A percentile compares a stretch with the other conserved stretches of the same genome.
These are phyloP conservation scores for Gyrodon lividus DNA, from an alignment of 768 basidiomycete species.

Conservation along the genomic window DNA sequence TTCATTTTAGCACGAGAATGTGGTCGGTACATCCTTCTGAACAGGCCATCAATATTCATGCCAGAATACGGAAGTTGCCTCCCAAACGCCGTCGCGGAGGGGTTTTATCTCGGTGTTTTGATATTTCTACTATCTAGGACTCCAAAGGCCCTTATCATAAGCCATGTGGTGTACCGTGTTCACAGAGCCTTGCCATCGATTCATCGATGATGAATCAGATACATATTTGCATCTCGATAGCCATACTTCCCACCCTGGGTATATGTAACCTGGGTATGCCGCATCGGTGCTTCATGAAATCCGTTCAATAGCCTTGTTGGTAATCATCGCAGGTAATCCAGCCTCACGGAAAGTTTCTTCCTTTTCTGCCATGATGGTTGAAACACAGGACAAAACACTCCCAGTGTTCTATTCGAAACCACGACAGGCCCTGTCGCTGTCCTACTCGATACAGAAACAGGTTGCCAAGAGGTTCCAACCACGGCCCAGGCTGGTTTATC, in stretches of 20 bases:
- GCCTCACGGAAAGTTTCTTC: conserved; percentile 2
- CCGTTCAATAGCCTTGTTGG: neutral
- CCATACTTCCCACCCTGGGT: conserved; percentile 7
- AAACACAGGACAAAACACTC: neutral
- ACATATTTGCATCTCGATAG: neutral
- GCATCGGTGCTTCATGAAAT: neutral
- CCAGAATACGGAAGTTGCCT: neutral
- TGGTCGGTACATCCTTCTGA: neutral
- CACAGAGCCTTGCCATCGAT: neutral
- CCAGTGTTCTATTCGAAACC: neutral
- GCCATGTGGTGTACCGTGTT: neutral
- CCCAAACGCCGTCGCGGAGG: neutral
- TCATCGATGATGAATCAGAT: neutral
- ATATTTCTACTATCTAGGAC: neutral
- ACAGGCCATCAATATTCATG: neutral
- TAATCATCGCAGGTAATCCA: neutral
- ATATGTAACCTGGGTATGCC: conserved; percentile 4
- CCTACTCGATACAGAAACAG: neutral
- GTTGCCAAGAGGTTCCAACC: no score
- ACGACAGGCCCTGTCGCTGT: neutral
- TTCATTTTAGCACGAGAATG: neutral
- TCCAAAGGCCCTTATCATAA: neutral
- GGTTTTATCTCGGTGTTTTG: no score
- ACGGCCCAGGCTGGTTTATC: no score
- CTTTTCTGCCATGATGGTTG: conserved; percentile 5